Evolutionary conservation across 106 monocot genomes (phyloP).

Genomic region (Hemerocallis citrina): DNA sequence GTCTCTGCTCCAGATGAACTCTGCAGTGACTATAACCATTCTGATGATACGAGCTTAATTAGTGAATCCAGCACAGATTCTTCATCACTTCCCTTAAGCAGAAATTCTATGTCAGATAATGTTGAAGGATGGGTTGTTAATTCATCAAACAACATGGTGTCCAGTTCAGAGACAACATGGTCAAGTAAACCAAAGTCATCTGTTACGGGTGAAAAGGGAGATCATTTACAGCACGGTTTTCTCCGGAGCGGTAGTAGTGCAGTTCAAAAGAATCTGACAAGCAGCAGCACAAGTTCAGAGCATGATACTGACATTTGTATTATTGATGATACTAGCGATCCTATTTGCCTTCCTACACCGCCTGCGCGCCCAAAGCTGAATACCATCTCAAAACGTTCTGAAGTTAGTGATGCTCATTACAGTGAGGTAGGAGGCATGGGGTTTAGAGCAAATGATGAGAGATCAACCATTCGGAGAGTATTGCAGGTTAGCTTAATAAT

Average conservation of each 20-base stretch:
- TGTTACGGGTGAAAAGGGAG: conserved; percentile 9
- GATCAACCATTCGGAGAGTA: conserved; percentile 44
- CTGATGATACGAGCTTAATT: conserved; percentile 11
- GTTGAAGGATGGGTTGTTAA: conserved; percentile 7
- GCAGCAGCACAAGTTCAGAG: conserved; percentile 12
- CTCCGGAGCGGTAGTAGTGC: not conserved
- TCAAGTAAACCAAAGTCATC: conserved; percentile 4
- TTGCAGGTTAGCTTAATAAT: conserved; percentile 50
- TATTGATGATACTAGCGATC: conserved; percentile 42
- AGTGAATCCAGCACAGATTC: conserved; percentile 51
- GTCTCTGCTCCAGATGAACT: conserved; percentile 4
- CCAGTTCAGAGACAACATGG: conserved; percentile 9
- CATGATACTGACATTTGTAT: conserved; percentile 50
- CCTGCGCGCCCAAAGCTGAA: not conserved
- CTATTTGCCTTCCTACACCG: not conserved
- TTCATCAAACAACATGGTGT: conserved; percentile 10
- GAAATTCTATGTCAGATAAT: conserved; percentile 13
- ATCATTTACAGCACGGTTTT: conserved; percentile 12
- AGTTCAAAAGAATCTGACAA: conserved; percentile 4
- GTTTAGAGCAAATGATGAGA: conserved; percentile 44
- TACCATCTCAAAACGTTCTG: conserved; percentile 8
- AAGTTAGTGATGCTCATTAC: conserved; percentile 6
- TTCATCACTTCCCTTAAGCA: conserved; percentile 26
- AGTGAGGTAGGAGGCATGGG: conserved; percentile 14
- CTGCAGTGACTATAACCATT: conserved; percentile 1